Evolutionary conservation across 2,329 filamentous ascomycete genomes (phyloP).

Genomic region (Talaromyces sp.): DNA sequence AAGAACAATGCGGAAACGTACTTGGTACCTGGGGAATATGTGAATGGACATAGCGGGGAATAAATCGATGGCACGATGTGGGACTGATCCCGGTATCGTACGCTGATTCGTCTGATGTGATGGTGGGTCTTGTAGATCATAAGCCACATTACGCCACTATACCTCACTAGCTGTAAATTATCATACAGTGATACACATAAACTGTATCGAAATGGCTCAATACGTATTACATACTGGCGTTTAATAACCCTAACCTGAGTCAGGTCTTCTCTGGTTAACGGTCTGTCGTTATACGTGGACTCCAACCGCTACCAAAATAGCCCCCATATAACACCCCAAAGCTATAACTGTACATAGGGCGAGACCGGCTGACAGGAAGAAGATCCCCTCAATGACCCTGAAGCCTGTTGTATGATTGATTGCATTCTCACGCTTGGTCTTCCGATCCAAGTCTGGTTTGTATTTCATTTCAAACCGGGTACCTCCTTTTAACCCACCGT

Average conservation of each 20-base stretch:
- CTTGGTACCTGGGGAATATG: background rate
- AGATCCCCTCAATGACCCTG: background rate
- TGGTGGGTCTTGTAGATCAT: background rate
- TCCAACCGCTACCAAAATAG: background rate
- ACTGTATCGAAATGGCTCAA: background rate
- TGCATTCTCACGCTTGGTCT: background rate
- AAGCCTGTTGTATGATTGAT: background rate
- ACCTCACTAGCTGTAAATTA: background rate
- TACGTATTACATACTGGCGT: background rate
- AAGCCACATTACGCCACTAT: constrained; percentile 3
- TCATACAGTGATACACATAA: background rate
- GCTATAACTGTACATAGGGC: background rate
- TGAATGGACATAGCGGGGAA: background rate
- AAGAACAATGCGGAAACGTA: background rate
- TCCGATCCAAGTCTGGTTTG: background rate
- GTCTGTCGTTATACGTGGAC: background rate
- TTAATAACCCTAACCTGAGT: background rate
- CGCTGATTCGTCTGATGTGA: background rate
- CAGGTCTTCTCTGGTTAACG: background rate
- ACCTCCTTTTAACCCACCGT: background rate
- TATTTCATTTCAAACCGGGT: background rate
- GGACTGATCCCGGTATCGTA: background rate
- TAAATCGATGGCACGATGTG: background rate
- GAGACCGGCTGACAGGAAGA: background rate
- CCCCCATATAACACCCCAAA: background rate